A percentile compares a stretch with the other conserved stretches of the same genome.
These are phyloP conservation scores for Paraphaeosphaeria minitans DNA, from an alignment of 2,329 filamentous ascomycete genomes.

Conservation along the genomic window DNA sequence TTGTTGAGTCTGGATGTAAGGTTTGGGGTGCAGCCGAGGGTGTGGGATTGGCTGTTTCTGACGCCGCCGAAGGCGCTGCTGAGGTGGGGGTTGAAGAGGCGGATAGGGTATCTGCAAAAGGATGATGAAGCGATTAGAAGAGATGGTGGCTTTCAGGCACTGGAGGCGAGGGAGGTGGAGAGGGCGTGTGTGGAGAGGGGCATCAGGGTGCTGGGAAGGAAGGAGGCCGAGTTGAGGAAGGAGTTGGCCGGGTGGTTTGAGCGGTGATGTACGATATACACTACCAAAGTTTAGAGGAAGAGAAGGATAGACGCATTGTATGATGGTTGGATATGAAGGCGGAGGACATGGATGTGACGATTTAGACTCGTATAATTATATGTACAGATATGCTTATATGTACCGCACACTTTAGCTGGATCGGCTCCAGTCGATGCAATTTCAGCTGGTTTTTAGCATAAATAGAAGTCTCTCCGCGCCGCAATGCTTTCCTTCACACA, in stretches of 20 bases:
- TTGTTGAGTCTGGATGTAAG: constrained; percentile 27
- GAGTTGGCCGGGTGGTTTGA: constrained; percentile 28
- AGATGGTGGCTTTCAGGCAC: constrained; percentile 63
- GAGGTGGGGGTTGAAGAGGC: constrained; percentile 57
- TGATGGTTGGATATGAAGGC: neutral
- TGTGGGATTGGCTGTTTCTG: constrained; percentile 51
- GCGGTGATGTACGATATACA: neutral
- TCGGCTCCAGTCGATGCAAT: neutral
- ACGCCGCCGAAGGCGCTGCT: constrained; percentile 57
- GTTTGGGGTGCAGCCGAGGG: constrained; percentile 29
- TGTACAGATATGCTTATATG: neutral
- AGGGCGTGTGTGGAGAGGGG: constrained; percentile 69
- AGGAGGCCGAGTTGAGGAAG: constrained; percentile 35
- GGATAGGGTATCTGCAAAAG: constrained; percentile 66
- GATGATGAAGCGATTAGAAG: constrained; percentile 73
- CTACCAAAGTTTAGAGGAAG: too few species aligned
- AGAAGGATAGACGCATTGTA: neutral
- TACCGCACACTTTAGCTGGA: neutral
- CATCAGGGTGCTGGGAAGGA: constrained; percentile 32
- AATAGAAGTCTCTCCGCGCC: neutral
- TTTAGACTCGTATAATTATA: neutral
- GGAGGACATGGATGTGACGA: neutral
- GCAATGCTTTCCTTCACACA: too few species aligned
- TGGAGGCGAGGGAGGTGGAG: constrained; percentile 68
- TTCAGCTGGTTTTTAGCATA: neutral